Base-by-base conservation (phyloP, 1,284 basidiomycete species). In the Polyporus tsugae region DNA sequence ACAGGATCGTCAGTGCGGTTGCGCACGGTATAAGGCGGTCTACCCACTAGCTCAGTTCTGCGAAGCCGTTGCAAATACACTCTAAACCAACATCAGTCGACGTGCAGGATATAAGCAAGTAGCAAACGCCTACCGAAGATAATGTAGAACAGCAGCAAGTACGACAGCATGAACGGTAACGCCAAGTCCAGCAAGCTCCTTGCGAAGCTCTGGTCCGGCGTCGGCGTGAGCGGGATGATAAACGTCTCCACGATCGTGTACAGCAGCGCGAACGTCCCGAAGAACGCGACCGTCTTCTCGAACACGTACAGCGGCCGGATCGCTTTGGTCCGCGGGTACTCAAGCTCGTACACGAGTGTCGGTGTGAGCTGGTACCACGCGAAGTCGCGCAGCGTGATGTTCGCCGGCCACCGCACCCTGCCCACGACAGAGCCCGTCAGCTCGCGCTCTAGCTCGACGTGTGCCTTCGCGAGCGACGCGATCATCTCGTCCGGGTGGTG, bases 21-120 rank as follows among this genome's bases (percentile, higher is more conserved):
- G 42, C 52, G n/a, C 35, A 2, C 13, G 19, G 9, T 2, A 25
- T 2, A 33, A 80, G n/a, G 41, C 6, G 17, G 15, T 17, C 17
- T 15, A 39, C 91, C 78, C 75, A 94, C 92, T 90, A 92, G 10
- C 95, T 94, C 39, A 97, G 82, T 80, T 99, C 97, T 3, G 96
- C 96, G 78, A 99, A 98, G 11, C 86, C 95, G 77, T 98, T 97
- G 82, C 95, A 97, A 68, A 99, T 96, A 77, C 97, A 98, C 79
- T 97, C 95, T 91, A 13, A 33, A 44, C 17, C 13, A 77, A 57
- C 11, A 33, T 55, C 41, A 38, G 67, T 46, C 62, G 57, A 41
- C 63, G 17, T 36, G 67, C 17, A 64, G 7, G 46, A 39, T 25
- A 49, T n/a, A 46, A 46, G 35, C 15, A 25, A 22, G 41, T 4